Evolutionary conservation across 345 rosid genomes (phyloP).

Genomic region (Kandelia obovata): DNA sequence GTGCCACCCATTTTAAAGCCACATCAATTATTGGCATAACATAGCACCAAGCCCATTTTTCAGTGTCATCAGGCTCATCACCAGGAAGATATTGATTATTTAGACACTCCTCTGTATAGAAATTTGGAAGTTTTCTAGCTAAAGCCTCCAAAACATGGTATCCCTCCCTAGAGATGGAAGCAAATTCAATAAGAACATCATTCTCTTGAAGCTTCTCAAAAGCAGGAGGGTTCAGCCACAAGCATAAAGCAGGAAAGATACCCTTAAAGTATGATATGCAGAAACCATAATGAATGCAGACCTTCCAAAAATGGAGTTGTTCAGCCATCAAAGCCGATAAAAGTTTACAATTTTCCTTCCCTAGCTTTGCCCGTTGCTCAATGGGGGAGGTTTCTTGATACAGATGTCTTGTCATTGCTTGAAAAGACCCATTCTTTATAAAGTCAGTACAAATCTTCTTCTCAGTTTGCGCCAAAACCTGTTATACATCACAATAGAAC

Average conservation of each 20-base stretch:
- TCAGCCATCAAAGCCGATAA: constrained; percentile 72
- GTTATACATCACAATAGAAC: constrained; percentile 14
- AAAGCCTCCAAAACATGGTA: constrained; percentile 73
- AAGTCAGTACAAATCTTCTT: constrained; percentile 52
- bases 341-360: constrained; percentile 66
- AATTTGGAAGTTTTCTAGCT: constrained; percentile 64
- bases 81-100: constrained; percentile 23
- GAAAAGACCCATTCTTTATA: constrained; percentile 48
- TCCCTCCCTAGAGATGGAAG: constrained; percentile 65
- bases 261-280: constrained; percentile 63
- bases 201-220: constrained; percentile 54
- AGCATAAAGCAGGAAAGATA: constrained; percentile 72
- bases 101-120: constrained; percentile 38
- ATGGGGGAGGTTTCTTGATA: constrained; percentile 57
- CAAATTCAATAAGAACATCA: constrained; percentile 55
- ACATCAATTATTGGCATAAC: constrained; percentile 71
- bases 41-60: constrained; percentile 75
- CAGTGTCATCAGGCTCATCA: constrained; percentile 21
- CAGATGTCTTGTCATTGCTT: constrained; percentile 64
- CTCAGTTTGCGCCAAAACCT: constrained; percentile 76
- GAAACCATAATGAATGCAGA: constrained; percentile 61
- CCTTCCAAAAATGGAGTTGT: constrained; percentile 80
- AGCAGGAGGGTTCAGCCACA: constrained; percentile 82
- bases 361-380: constrained; percentile 64
- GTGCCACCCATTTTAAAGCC: constrained; percentile 64